phyloP scores from a whole-genome alignment of 306 rosid species.

The Quercus bicolor region DNA sequence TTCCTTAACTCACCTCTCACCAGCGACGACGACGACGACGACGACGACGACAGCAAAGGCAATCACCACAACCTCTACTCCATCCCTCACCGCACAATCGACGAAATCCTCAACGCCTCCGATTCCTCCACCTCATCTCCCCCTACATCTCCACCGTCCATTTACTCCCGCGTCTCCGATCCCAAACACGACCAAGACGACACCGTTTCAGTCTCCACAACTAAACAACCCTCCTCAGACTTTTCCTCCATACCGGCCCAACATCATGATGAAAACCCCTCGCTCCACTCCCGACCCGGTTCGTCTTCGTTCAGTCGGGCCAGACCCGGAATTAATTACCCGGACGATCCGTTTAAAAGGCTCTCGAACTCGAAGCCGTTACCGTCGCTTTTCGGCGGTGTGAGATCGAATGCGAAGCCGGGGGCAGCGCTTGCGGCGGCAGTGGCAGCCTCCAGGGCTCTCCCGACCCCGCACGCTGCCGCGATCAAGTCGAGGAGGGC shows the following conservation, averaged over 20 bases:
- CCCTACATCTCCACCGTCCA: slow-evolving; percentile 29
- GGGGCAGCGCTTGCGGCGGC: slow-evolving; percentile 96
- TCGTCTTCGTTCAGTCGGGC: slow-evolving; percentile 32
- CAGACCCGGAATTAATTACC: slow-evolving; percentile 29
- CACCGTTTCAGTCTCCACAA: slow-evolving; percentile 10
- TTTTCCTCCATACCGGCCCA: not conserved
- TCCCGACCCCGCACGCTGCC: slow-evolving; percentile 79
- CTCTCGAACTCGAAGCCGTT: slow-evolving; percentile 39
- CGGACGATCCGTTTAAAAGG: slow-evolving; percentile 45
- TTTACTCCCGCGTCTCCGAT: slow-evolving; percentile 13
- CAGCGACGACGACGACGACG: slow-evolving; percentile 35
- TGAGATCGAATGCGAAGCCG: slow-evolving; percentile 76
- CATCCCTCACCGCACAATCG: slow-evolving; percentile 65
- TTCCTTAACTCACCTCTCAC: slow-evolving; percentile 53
- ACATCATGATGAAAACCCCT: slow-evolving; percentile 5
- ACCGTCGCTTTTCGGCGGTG: slow-evolving; percentile 62
- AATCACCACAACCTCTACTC: slow-evolving; percentile 3
- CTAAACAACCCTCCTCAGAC: slow-evolving; percentile 10
- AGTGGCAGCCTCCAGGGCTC: slow-evolving; percentile 82
- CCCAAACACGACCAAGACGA: slow-evolving; percentile 11
- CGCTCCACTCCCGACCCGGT: slow-evolving; percentile 28
- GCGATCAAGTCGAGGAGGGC: slow-evolving; percentile 76
- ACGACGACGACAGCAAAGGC: not conserved
- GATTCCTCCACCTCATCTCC: slow-evolving; percentile 57
- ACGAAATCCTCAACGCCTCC: slow-evolving; percentile 85